Evolutionary conservation across 176 grass and related monocot genomes (phyloP).

Genomic region (Eremochloa ophiuroides): DNA sequence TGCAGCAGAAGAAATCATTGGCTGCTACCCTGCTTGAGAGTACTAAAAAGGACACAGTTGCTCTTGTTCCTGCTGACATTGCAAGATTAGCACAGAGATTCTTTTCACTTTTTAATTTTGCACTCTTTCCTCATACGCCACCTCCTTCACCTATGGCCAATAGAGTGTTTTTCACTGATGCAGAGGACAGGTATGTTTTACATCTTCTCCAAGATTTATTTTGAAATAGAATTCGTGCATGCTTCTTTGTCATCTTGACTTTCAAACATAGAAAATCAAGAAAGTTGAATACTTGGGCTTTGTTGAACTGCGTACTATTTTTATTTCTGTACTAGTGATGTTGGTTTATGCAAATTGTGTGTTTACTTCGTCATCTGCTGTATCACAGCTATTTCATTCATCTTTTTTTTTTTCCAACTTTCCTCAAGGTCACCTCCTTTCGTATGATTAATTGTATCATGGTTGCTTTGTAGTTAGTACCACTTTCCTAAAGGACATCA

Average conservation of each 20-base stretch:
- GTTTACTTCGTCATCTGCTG: slow-evolving; percentile 14
- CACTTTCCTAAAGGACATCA: slow-evolving; percentile 6
- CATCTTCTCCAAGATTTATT: slow-evolving; percentile 3
- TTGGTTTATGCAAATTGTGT: slow-evolving; percentile 21
- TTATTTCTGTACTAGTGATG: slow-evolving; percentile 8
- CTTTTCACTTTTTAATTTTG: slow-evolving; percentile 54
- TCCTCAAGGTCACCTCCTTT: not conserved
- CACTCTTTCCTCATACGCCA: slow-evolving; percentile 78
- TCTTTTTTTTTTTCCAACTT: slow-evolving; percentile 14
- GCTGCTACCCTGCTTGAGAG: slow-evolving; percentile 81
- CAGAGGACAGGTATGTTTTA: slow-evolving; percentile 70
- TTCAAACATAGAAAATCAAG: slow-evolving; percentile 7
- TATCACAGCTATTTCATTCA: not conserved
- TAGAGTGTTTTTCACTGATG: slow-evolving; percentile 91
- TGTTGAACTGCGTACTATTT: not conserved
- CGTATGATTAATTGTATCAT: slow-evolving; percentile 20
- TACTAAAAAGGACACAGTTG: slow-evolving; percentile 63
- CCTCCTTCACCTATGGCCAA: slow-evolving; percentile 63
- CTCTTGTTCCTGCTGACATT: slow-evolving; percentile 73
- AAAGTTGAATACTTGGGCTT: slow-evolving; percentile 14
- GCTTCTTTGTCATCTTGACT: slow-evolving; percentile 14
- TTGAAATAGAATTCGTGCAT: not conserved
- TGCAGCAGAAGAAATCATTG: slow-evolving; percentile 72
- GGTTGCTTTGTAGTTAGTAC: slow-evolving; percentile 5
- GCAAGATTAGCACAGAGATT: slow-evolving; percentile 71